Evolutionary conservation across 2,329 filamentous ascomycete species (phyloP).

Genomic region (Monilinia aucupariae): DNA sequence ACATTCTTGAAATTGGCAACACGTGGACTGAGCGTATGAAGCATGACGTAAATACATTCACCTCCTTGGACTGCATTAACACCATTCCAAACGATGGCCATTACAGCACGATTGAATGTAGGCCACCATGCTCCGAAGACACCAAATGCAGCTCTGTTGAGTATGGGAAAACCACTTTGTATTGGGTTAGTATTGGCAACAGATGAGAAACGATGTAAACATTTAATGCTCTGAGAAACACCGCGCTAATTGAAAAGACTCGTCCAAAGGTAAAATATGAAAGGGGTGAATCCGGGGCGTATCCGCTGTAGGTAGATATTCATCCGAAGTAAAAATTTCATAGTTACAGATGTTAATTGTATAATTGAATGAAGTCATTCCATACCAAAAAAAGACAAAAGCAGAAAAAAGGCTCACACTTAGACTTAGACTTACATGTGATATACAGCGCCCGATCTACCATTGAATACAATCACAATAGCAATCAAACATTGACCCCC

Average conservation of each 20-base stretch:
- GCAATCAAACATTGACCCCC: conserved; percentile 41
- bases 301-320: background rate
- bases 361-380: background rate
- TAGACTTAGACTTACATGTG: conserved; percentile 33
- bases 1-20: conserved; percentile 39
- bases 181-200: background rate
- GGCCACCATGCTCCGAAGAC: conserved; percentile 44
- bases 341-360: background rate
- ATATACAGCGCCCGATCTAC: conserved; percentile 41
- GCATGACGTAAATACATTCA: conserved; percentile 39
- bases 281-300: too few relatives aligned
- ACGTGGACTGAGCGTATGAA: conserved; percentile 40
- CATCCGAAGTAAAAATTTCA: background rate
- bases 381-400: background rate
- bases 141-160: conserved; percentile 41
- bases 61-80: conserved; percentile 36
- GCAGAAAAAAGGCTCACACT: background rate
- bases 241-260: background rate
- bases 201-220: background rate
- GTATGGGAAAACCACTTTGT: conserved; percentile 37
- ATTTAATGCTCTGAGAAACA: background rate
- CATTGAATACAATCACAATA: conserved; percentile 41
- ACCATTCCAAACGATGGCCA: conserved; percentile 39
- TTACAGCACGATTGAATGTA: conserved; percentile 39
- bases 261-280: background rate